Evolutionary conservation across 164 flowering plant species (phyloP), one percentile per base, ranked within the genome.

Genomic region (Stephania japonica): DNA sequence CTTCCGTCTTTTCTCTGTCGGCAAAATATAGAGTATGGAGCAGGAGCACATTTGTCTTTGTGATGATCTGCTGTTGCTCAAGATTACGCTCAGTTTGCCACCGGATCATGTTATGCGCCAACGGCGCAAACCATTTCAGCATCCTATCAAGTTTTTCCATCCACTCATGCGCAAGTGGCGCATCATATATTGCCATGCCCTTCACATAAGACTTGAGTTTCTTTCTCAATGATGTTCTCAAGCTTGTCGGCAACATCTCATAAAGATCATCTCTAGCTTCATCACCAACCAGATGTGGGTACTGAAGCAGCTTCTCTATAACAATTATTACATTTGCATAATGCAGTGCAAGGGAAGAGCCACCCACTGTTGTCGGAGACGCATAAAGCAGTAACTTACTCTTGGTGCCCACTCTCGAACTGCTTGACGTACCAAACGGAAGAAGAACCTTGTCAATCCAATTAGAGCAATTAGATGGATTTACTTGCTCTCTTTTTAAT

Each of bases 41-140:
- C 75, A 96, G 81, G 72, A 96, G 95, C 71, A 93, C 97, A 76
- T 91, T 96, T 3, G 96, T 87, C 63, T 92, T 76, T 1, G 80
- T 67, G 24, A 90, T 88, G 62, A 91, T 89, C 16, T 92, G 97
- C 24, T 90, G 93, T 68, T 93, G 98, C 86, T 92, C 98, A 68
- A 92, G 86, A 81, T 91, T 96, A 8, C 97, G 89, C 77, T 96
- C 99, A 4, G 94, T 92, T 72, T 96, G 99, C 99, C 99, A 96
- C 78, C 91, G 79, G 78, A 96, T 93, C 98, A 87, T 96, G 84
- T 91, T 91, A 78, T 91, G 97, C 0, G 98, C 99, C 42, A 96
- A 76, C 1, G 98, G 99, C 3, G 90, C 91, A 50, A 96, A 88
- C 99, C 99, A 93, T 23, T 70, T 80, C 27, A 93, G 83, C 63